Evolutionary conservation across 2,329 filamentous ascomycete species (phyloP).

Genomic region (Venturia oleaginea): DNA sequence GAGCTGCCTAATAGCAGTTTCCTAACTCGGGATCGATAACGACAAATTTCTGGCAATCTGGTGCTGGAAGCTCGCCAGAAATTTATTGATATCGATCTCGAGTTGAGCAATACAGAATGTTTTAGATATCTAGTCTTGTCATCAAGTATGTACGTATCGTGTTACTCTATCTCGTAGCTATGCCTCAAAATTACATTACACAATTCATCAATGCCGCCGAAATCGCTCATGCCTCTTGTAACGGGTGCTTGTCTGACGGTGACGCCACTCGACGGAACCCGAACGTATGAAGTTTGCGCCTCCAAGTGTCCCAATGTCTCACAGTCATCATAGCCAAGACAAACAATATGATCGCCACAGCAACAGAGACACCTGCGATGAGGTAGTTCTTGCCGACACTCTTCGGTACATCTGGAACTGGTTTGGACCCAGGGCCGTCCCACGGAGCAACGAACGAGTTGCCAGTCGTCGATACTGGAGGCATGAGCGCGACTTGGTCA

Average conservation of each 20-base stretch:
- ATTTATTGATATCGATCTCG: too few species aligned
- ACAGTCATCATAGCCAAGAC: slow-evolving; percentile 1
- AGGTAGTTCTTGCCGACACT: background rate
- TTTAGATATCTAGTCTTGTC: too few species aligned
- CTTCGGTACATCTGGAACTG: background rate
- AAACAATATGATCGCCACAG: background rate
- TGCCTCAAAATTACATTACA: background rate
- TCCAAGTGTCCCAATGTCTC: background rate
- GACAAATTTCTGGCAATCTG: too few species aligned
- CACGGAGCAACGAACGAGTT: background rate
- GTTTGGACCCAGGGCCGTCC: background rate
- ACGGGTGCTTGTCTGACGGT: background rate
- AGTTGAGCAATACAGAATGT: too few species aligned
- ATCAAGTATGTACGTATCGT: background rate
- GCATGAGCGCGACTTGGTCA: background rate
- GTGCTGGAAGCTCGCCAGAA: too few species aligned
- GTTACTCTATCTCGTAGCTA: background rate
- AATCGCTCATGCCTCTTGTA: too few species aligned
- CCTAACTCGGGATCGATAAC: too few species aligned
- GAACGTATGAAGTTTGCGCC: background rate
- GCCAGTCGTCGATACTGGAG: background rate
- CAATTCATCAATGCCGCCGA: too few species aligned
- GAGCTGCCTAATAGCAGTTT: too few species aligned
- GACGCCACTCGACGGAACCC: background rate
- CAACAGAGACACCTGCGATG: background rate